Percentiles rank a stretch among this genome's conserved stretches.
These are phyloP conservation scores for Ascochyta clinopodiicola DNA, from an alignment of 2,329 filamentous ascomycete species.

Conservation along the genomic window DNA sequence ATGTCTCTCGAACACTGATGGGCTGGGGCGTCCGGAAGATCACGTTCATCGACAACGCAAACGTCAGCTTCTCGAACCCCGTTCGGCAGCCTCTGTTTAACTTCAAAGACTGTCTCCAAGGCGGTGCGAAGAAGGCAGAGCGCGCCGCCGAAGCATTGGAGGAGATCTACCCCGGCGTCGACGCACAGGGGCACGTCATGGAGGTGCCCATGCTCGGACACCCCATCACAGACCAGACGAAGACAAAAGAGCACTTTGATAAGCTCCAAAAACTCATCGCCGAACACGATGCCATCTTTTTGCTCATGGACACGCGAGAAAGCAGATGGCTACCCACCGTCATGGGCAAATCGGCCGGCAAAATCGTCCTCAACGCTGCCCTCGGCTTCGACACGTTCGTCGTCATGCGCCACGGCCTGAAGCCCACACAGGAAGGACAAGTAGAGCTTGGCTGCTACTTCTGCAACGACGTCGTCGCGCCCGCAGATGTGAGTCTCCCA, in stretches of 20 bases:
- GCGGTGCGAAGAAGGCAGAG: conserved; percentile 82
- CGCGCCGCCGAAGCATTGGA: conserved; percentile 80
- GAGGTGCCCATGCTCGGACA: conserved; percentile 96
- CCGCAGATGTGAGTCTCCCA: conserved; percentile 76
- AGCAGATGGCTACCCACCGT: conserved; percentile 94
- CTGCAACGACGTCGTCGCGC: conserved; percentile 96
- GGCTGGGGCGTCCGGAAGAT: conserved; percentile 96
- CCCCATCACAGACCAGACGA: conserved; percentile 75
- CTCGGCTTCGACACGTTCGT: conserved; percentile 97
- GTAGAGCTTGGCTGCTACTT: conserved; percentile 92
- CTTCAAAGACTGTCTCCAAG: conserved; percentile 86
- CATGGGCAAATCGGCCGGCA: conserved; percentile 90
- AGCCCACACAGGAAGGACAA: conserved; percentile 55
- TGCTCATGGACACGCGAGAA: conserved; percentile 97
- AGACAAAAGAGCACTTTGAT: conserved; percentile 76
- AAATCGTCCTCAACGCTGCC: conserved; percentile 96
- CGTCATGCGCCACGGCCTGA: conserved; percentile 91
- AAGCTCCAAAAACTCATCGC: conserved; percentile 76
- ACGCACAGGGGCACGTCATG: conserved; percentile 78
- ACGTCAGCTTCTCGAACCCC: conserved; percentile 94
- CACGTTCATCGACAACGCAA: conserved; percentile 92
- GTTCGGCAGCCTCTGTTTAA: conserved; percentile 92
- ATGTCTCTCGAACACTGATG: conserved; percentile 89
- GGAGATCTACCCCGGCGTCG: conserved; percentile 89
- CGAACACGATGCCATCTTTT: conserved; percentile 88